These are phyloP conservation scores for Talaromyces sp. DNA, from an alignment of 2,329 filamentous ascomycete species.

Conservation along the genomic window DNA sequence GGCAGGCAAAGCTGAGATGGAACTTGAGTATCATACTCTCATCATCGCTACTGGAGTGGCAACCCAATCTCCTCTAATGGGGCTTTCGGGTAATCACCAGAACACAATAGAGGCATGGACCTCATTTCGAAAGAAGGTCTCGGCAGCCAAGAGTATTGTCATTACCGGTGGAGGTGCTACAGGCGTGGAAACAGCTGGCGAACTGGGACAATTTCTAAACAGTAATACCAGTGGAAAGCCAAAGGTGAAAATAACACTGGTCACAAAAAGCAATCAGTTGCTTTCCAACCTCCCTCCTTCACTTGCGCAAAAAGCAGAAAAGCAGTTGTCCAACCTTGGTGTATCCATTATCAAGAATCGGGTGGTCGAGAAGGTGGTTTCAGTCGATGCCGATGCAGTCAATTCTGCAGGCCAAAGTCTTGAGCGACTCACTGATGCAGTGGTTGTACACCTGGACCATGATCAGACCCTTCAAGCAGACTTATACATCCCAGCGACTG, in stretches of 20 bases:
- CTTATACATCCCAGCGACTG: slow-evolving; percentile 49
- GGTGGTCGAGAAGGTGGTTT: slow-evolving; percentile 35
- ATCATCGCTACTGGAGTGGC: slow-evolving; percentile 51
- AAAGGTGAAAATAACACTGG: slow-evolving; percentile 46
- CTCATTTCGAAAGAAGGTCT: slow-evolving; percentile 41
- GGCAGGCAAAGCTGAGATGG: slow-evolving; percentile 9
- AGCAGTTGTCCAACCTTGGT: slow-evolving; percentile 43
- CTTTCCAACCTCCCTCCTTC: slow-evolving; percentile 41
- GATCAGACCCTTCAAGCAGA: slow-evolving; percentile 43
- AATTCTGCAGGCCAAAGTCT: slow-evolving; percentile 11
- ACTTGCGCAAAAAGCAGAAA: slow-evolving; percentile 44
- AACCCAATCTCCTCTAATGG: slow-evolving; percentile 45
- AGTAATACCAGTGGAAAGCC: slow-evolving; percentile 26
- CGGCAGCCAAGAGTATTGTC: slow-evolving; percentile 43
- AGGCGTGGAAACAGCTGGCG: slow-evolving; percentile 49
- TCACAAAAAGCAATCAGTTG: slow-evolving; percentile 40
- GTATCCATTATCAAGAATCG: slow-evolving; percentile 47
- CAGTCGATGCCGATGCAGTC: slow-evolving; percentile 29
- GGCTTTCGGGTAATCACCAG: slow-evolving; percentile 37
- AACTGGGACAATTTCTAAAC: slow-evolving; percentile 53
- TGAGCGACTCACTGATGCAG: slow-evolving; percentile 23
- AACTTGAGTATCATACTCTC: slow-evolving; percentile 44
- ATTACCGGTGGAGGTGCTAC: slow-evolving; percentile 29
- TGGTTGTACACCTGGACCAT: slow-evolving; percentile 40
- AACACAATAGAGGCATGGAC: slow-evolving; percentile 37